Base-by-base conservation (phyloP, 2,329 filamentous ascomycete species). In the Sporothrix curviconia region DNA sequence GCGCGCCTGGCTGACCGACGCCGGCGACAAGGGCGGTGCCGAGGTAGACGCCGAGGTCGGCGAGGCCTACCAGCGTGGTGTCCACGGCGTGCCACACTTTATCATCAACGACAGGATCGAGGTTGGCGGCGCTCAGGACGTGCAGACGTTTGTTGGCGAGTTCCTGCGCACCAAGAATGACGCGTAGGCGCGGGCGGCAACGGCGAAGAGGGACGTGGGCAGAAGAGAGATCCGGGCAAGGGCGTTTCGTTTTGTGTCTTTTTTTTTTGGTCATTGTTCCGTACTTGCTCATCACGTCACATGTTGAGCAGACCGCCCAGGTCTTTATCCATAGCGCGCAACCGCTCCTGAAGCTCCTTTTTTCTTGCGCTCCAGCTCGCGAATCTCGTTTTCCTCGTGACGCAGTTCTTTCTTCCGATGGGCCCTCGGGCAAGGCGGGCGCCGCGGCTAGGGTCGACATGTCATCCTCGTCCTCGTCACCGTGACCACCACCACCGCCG, bases 41-140 rank as follows among this genome's bases (percentile, higher is more conserved):
- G 78, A 80, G 64, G 82, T 86, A 24, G 82, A 85, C 66, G 64
- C 64, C 39, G 79, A 85, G 65, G 82, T 82, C 6, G 66, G 71
- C 28, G 71, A 77, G 62, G 78, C 82, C 39, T 76, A 77, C 63
- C 69, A 67, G 8, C 75, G 78, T 65, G 73, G 73, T 9, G 66
- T 92, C 39, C 77, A 72, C 55, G 87, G 87, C 0, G 89, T 94
- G 60, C 89, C 89, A 7, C 82, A 88, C 68, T 92, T 90, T 68
- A 83, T 83, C 12, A 80, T 94, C 61, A 86, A 92, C 65, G 84
- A 76, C 1, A 76, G 74, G 63, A 86, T 83, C 69, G 80, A 85
- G 63, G 70, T 92, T 30, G 79, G 83, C 28, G 89, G 89, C 1
- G 89, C 88, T 1, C 84, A 91, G 71, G 87, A 90, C 59, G 78